These are phyloP conservation scores for Nothophytophthora sp. DNA, from an alignment of 352 stramenopile species.

Conservation along the genomic window DNA sequence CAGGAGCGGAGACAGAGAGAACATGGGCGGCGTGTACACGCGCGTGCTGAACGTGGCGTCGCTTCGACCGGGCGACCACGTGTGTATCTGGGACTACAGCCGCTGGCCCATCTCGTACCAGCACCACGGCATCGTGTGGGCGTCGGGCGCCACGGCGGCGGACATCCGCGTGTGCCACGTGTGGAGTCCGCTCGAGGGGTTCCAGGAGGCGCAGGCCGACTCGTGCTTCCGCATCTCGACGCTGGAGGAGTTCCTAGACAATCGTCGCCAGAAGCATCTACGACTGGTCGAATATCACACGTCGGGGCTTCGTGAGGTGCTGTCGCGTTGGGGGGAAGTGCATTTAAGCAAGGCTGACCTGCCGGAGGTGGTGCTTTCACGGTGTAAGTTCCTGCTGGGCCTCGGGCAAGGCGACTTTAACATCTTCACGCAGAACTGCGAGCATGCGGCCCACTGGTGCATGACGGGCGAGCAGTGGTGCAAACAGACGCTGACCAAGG, in stretches of 20 bases:
- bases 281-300: conserved; percentile 89
- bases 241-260: conserved; percentile 80
- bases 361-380: conserved; percentile 77
- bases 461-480: conserved; percentile 91
- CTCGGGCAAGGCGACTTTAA: conserved; percentile 84
- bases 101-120: conserved; percentile 87
- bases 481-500: conserved; percentile 83
- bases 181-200: conserved; percentile 79
- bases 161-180: conserved; percentile 85
- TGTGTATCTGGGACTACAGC: conserved; percentile 86
- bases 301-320: conserved; percentile 70
- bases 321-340: conserved; percentile 86
- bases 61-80: conserved; percentile 80
- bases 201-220: conserved; percentile 75
- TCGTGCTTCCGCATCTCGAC: conserved; percentile 88
- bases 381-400: conserved; percentile 82
- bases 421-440: conserved; percentile 89
- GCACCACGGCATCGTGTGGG: conserved; percentile 87
- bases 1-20: not conserved
- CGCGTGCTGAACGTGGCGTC: conserved; percentile 73
- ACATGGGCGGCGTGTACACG: conserved; percentile 81
- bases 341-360: conserved; percentile 83
- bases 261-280: conserved; percentile 57
- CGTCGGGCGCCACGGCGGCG: conserved; percentile 55
- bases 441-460: conserved; percentile 87